Base-by-base conservation (phyloP, 345 rosid genomes). In the Euphorbia pulcherrima region DNA sequence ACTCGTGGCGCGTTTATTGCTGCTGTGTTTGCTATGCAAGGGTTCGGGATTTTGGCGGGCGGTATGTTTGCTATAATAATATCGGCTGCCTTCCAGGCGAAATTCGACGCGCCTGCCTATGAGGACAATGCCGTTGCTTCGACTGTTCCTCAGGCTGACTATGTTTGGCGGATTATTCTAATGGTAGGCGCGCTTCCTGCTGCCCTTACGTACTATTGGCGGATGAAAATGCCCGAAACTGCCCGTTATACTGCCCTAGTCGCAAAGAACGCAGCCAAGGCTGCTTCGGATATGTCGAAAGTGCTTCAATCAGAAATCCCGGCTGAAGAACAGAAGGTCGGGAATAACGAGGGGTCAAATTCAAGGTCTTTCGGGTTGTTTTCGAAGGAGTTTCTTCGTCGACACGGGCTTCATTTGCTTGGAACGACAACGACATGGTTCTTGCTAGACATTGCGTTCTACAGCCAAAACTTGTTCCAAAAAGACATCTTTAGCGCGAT, bases 1-100 rank as follows among this genome's bases (percentile, higher is more conserved):
- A 74, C 77, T 29, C 77, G 77, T 14, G 77, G 77, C 2, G 73
- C 73, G 1, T 74, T 74, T 50, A 74, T 74, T 0, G 77, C 77
- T 2, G 77, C 77, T 12, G 77, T 74, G 50, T 74, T 74, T 55
- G 77, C 77, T 12, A 74, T 74, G 77, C 77, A 74, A 65, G 78
- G 78, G 26, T 74, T 74, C 17, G 78, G 78, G 37, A 74, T 74
- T 55, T 52, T 74, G 66, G 69, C 54, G 11, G 78, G 78, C n/a
- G 78, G 78, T 12, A 64, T 74, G 24, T 73, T 74, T 0, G 73
- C 56, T 17, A 35, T 74, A 1, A 37, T 74, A 12, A 66, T 68
- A 21, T 64, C 78, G 26, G 0, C 24, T 12, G 54, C 78, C 4
- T 74, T 74, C 27, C 47, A 74, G 65, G 28, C 58, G 13, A 51